A percentile compares a stretch with the other conserved stretches of the same genome.
phyloP scores from a whole-genome alignment of 176 grass and related monocot species.

The Metroxylon sagu region DNA sequence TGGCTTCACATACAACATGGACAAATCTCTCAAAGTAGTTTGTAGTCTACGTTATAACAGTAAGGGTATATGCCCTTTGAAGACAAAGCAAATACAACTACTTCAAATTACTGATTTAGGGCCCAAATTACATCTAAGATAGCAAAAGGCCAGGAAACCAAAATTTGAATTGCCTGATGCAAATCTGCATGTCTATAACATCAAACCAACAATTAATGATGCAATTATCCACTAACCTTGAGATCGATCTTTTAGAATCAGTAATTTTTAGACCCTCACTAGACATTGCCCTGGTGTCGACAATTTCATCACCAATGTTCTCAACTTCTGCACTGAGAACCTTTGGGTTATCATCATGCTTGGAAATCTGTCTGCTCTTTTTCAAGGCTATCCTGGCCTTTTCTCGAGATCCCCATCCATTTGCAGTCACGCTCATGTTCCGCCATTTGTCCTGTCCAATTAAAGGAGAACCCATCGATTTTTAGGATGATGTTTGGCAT shows the following conservation, averaged over 20 bases:
- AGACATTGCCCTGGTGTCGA: slow-evolving; percentile 42
- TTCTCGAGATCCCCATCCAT: slow-evolving; percentile 76
- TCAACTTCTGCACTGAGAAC: slow-evolving; percentile 19
- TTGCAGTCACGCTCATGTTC: slow-evolving; percentile 73
- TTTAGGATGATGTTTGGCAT: no score
- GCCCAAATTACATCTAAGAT: no score
- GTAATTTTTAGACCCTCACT: slow-evolving; percentile 32
- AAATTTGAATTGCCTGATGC: background rate
- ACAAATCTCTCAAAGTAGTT: no score
- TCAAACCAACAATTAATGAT: background rate
- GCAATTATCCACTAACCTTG: slow-evolving; percentile 46
- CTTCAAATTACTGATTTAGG: no score
- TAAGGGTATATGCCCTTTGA: no score
- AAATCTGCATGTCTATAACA: background rate
- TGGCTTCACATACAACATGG: no score
- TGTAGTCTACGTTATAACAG: no score
- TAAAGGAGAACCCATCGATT: background rate
- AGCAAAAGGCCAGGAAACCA: background rate
- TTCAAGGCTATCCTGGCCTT: slow-evolving; percentile 59
- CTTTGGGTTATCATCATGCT: slow-evolving; percentile 34
- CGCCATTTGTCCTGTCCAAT: slow-evolving; percentile 84
- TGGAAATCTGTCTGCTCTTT: slow-evolving; percentile 37
- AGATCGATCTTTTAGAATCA: slow-evolving; percentile 32
- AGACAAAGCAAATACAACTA: no score
- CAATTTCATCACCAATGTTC: slow-evolving; percentile 18